Base-by-base conservation (phyloP, 2,329 filamentous ascomycete species). In the Neonectria coccinea region DNA sequence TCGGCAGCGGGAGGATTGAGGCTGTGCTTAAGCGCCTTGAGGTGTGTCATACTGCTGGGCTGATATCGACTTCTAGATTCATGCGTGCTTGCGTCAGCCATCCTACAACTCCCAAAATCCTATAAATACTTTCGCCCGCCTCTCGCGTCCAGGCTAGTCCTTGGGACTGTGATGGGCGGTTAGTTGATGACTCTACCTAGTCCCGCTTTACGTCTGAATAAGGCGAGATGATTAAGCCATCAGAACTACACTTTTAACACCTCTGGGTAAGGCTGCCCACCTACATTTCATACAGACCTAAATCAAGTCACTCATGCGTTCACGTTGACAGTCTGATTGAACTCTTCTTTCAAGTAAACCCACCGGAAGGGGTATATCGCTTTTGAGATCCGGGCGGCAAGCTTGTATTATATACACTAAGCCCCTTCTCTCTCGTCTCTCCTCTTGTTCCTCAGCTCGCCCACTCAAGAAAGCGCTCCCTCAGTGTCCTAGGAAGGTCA, bases 321-420 rank as follows among this genome's bases (percentile, higher is more conserved):
- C 9, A 42, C 8, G 3, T 20, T 42, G n/a, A 18, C 39, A 42
- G 4, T 41, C 8, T 20, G n/a, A 20, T 10, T 20, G 4, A 20
- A 20, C 29, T 31, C 9, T 47, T 27, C 33, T 20, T 54, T 59
- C 20, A 60, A 67, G 33, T 55, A 18, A 66, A 56, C 63, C 66
- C 48, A 59, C 58, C 61, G 62, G 53, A 67, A 50, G 56, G 63
- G 54, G 50, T 65, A 65, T 73, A 65, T 72, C 68, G 51, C 67
- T 68, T 58, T 65, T 73, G 41, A 59, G 56, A 45, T 62, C 50
- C n/a, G 55, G 50, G 64, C 50, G 61, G 63, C 62, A 65, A 67
- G 70, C 62, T 61, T 70, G 61, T 62, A 67, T 60, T 64, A 65
- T 71, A 68, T 71, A 64, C 66, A 71, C 51, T 42, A 60, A 47